phyloP scores from a whole-genome alignment of 2,329 filamentous ascomycete species.

The Sclerotinia trifoliorum region DNA sequence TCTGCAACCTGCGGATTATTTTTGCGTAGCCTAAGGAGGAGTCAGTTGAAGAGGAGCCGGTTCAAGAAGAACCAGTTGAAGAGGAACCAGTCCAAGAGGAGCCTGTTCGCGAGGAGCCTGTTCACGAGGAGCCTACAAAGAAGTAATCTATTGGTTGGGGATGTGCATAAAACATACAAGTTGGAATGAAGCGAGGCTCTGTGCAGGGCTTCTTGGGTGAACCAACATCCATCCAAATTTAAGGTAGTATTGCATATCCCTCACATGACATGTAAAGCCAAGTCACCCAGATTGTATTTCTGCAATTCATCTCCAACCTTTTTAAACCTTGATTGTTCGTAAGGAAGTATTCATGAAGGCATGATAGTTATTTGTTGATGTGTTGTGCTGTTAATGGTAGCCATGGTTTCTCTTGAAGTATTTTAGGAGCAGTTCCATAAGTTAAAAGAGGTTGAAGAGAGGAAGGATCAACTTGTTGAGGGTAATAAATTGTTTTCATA shows the following conservation, averaged over 20 bases:
- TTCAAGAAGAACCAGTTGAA: too few relatives aligned
- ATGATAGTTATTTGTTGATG: neutral
- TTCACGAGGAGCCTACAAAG: too few relatives aligned
- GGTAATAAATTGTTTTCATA: conserved; percentile 5
- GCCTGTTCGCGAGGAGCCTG: too few relatives aligned
- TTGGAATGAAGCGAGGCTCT: conserved; percentile 1
- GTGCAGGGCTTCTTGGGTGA: conserved; percentile 3
- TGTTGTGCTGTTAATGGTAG: conserved; percentile 3
- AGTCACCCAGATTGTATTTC: neutral
- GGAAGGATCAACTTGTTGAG: conserved; percentile 24
- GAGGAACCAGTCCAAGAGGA: too few relatives aligned
- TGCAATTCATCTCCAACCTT: neutral
- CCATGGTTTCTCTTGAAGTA: conserved; percentile 23
- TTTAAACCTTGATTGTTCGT: neutral
- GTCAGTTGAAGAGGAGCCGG: too few relatives aligned
- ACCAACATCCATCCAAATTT: neutral
- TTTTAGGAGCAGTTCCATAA: conserved; percentile 24
- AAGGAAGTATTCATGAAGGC: neutral
- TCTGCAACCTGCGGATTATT: too few relatives aligned
- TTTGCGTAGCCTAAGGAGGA: too few relatives aligned
- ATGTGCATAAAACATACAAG: neutral
- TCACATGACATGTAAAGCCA: conserved; percentile 7
- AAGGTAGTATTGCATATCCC: conserved; percentile 6
- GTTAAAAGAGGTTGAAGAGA: conserved; percentile 20
- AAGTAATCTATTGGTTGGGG: neutral